Percentiles rank a stretch among this genome's conserved stretches.
phyloP scores from a whole-genome alignment of 2,329 filamentous ascomycete species.

The Sclerotinia spermophila region DNA sequence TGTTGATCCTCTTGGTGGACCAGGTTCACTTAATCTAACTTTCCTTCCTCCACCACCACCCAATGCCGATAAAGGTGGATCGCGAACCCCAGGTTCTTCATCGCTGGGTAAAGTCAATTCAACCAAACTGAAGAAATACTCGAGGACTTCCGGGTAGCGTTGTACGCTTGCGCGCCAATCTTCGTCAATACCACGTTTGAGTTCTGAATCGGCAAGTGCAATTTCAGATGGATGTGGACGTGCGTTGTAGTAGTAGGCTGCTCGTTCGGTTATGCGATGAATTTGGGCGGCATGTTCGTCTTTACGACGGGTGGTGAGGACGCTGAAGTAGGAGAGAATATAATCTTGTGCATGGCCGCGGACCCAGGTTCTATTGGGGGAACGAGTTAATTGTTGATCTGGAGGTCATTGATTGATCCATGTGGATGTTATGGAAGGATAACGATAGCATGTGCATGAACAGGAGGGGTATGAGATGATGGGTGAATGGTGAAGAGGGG shows the following conservation, averaged over 20 bases:
- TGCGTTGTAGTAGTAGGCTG: slow-evolving; percentile 55
- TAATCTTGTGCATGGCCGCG: slow-evolving; percentile 63
- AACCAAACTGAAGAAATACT: slow-evolving; percentile 73
- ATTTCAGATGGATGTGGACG: slow-evolving; percentile 61
- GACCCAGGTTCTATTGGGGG: slow-evolving; percentile 55
- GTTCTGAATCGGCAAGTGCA: slow-evolving; percentile 57
- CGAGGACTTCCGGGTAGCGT: slow-evolving; percentile 74
- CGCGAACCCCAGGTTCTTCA: slow-evolving; percentile 54
- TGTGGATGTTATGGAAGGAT: neutral
- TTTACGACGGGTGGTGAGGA: slow-evolving; percentile 59
- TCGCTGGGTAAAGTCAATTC: slow-evolving; percentile 62
- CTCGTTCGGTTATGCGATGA: slow-evolving; percentile 52
- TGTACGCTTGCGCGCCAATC: slow-evolving; percentile 75
- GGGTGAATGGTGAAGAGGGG: neutral
- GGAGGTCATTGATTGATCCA: neutral
- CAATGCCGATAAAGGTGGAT: slow-evolving; percentile 52
- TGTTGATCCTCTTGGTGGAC: slow-evolving; percentile 23
- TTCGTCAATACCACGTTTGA: slow-evolving; percentile 72
- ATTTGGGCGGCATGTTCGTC: slow-evolving; percentile 53
- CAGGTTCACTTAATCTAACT: slow-evolving; percentile 29
- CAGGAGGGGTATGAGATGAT: neutral
- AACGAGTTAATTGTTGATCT: neutral
- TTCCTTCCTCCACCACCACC: slow-evolving; percentile 33
- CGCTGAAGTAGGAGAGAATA: slow-evolving; percentile 61
- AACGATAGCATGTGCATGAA: neutral